Percentiles rank a stretch among this genome's conserved stretches.
These are phyloP conservation scores for Apiospora koreana DNA, from an alignment of 2,329 filamentous ascomycete species.

Conservation along the genomic window DNA sequence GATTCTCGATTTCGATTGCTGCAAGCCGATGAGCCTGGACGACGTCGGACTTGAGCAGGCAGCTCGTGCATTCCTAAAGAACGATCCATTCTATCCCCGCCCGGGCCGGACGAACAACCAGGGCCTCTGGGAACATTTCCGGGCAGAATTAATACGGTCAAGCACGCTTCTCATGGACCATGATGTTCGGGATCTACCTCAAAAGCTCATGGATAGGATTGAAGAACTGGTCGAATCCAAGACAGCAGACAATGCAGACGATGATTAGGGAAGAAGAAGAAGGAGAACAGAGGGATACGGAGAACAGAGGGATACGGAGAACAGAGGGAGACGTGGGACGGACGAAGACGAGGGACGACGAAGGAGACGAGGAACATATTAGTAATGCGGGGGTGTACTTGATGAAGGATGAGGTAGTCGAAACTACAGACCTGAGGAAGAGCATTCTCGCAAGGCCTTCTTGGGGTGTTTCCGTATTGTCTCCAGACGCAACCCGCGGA, in stretches of 20 bases:
- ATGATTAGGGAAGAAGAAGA: neutral
- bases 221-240: neutral
- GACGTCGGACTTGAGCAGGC: constrained; percentile 40
- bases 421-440: too few species aligned
- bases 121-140: constrained; percentile 27
- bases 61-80: constrained; percentile 45
- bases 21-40: constrained; percentile 36
- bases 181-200: neutral
- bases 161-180: neutral
- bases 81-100: constrained; percentile 53
- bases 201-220: neutral
- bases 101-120: constrained; percentile 24
- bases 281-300: too few species aligned
- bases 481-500: too few species aligned
- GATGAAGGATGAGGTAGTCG: too few species aligned
- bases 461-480: too few species aligned
- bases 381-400: too few species aligned
- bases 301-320: too few species aligned
- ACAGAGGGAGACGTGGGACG: too few species aligned
- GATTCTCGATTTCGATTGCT: constrained; percentile 51
- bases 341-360: too few species aligned
- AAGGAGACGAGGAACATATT: too few species aligned
- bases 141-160: constrained; percentile 16
- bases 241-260: too few species aligned
- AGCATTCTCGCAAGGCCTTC: too few species aligned